These are phyloP conservation scores for Penicillium riverlandense DNA, from an alignment of 495 filamentous ascomycete species.

Conservation along the genomic window DNA sequence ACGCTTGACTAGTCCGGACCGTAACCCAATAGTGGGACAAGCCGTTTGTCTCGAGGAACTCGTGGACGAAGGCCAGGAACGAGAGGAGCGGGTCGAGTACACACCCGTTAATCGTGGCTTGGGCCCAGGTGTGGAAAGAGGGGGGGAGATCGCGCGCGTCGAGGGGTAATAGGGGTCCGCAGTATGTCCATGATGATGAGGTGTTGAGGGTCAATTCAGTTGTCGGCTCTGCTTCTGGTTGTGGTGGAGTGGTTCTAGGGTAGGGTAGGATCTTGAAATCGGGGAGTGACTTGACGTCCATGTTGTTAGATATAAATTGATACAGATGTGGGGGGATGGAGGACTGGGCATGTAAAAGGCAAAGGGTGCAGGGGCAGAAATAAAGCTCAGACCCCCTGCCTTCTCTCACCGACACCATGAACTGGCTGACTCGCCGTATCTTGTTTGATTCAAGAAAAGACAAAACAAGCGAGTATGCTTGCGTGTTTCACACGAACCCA, in stretches of 20 bases:
- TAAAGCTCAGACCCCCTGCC: too few relatives aligned
- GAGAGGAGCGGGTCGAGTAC: conserved; percentile 9
- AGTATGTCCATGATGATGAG: conserved; percentile 19
- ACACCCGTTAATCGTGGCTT: conserved; percentile 12
- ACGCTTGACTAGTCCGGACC: conserved; percentile 10
- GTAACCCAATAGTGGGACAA: conserved; percentile 19
- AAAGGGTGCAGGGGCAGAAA: too few relatives aligned
- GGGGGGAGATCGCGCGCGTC: conserved; percentile 7
- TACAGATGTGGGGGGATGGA: too few relatives aligned
- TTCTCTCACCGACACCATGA: too few relatives aligned
- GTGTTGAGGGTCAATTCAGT: conserved; percentile 9
- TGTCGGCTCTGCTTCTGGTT: background rate
- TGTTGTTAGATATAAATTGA: background rate
- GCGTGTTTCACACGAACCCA: too few relatives aligned
- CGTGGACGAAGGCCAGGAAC: conserved; percentile 14
- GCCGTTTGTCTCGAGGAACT: conserved; percentile 10
- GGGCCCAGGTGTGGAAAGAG: conserved; percentile 17
- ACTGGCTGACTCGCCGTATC: too few relatives aligned
- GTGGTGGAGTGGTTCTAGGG: background rate
- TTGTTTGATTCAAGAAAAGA: too few relatives aligned
- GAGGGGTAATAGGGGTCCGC: conserved; percentile 14
- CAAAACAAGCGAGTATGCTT: too few relatives aligned
- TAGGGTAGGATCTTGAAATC: conserved; percentile 8
- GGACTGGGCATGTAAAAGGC: too few relatives aligned
- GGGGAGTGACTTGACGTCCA: conserved; percentile 8